These are phyloP conservation scores for Acer yangbiense DNA, from an alignment of 345 rosid species.

Conservation along the genomic window DNA sequence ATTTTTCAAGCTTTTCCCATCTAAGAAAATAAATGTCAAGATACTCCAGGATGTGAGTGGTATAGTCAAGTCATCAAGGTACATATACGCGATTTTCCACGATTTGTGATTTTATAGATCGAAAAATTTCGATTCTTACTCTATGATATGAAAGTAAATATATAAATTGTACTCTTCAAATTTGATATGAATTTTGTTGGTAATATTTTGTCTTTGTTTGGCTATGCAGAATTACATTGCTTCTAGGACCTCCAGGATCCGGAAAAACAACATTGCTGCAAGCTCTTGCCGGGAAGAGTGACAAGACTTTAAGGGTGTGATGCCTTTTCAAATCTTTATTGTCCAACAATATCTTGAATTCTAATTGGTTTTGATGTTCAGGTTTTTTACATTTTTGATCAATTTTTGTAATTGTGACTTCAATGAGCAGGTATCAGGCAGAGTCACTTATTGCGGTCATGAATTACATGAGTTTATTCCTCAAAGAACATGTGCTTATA, in stretches of 20 bases:
- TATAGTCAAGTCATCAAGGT: slow-evolving; percentile 59
- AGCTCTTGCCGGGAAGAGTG: slow-evolving; percentile 46
- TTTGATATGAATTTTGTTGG: slow-evolving; percentile 3
- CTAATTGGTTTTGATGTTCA: neutral
- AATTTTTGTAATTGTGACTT: neutral
- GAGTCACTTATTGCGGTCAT: slow-evolving; percentile 54
- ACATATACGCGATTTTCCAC: neutral
- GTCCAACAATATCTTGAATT: neutral
- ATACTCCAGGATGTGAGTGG: slow-evolving; percentile 49
- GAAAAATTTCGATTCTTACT: too few relatives aligned
- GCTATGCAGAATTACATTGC: slow-evolving; percentile 52
- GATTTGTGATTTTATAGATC: neutral
- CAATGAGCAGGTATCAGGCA: slow-evolving; percentile 41
- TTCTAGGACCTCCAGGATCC: slow-evolving; percentile 63
- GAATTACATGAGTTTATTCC: slow-evolving; percentile 53
- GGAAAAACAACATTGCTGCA: slow-evolving; percentile 65
- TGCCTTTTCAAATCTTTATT: neutral
- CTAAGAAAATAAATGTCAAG: slow-evolving; percentile 48
- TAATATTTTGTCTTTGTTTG: neutral
- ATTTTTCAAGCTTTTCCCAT: slow-evolving; percentile 38
- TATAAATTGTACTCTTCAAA: neutral
- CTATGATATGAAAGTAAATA: neutral
- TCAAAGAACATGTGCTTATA: slow-evolving; percentile 61
- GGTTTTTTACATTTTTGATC: neutral
- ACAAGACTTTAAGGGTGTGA: slow-evolving; percentile 46